Percentiles rank a stretch among this genome's conserved stretches.
Evolutionary conservation across 352 stramenopile genomes (phyloP).

Genomic region (Phytophthora pinifolia): DNA sequence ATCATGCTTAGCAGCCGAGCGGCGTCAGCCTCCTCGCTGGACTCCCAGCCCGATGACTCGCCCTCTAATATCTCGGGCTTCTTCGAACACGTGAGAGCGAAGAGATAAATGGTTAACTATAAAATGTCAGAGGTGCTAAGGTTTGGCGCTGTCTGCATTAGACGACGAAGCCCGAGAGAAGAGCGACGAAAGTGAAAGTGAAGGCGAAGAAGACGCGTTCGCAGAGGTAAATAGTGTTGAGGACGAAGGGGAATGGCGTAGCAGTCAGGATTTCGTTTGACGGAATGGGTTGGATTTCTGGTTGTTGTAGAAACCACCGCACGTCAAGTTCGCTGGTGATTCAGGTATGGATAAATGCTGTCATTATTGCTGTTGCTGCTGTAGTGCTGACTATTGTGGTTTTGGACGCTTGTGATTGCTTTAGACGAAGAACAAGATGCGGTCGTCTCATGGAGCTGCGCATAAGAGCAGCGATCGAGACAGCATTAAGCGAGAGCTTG

Average conservation of each 20-base stretch:
- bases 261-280: background rate
- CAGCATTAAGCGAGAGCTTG: conserved; percentile 9
- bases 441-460: conserved; percentile 11
- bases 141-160: background rate
- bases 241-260: background rate
- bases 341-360: conserved; percentile 8
- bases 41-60: conserved; percentile 22
- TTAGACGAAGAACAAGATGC: conserved; percentile 12
- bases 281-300: background rate
- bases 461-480: conserved; percentile 26
- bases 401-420: conserved; percentile 1
- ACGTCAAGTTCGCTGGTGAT: background rate
- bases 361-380: background rate
- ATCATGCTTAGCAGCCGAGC: conserved; percentile 61
- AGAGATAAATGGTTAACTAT: background rate
- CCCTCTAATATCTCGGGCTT: conserved; percentile 41
- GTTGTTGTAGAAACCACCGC: conserved; percentile 13
- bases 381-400: conserved; percentile 3
- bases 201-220: conserved; percentile 9
- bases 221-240: conserved; percentile 16
- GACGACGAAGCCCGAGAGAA: conserved; percentile 9
- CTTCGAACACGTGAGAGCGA: conserved; percentile 29
- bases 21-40: conserved; percentile 8
- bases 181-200: conserved; percentile 14
- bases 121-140: too few species aligned